These are phyloP conservation scores for Entomortierella chlamydospora DNA, from an alignment of 192 early-diverging fungal genomes.

Conservation along the genomic window DNA sequence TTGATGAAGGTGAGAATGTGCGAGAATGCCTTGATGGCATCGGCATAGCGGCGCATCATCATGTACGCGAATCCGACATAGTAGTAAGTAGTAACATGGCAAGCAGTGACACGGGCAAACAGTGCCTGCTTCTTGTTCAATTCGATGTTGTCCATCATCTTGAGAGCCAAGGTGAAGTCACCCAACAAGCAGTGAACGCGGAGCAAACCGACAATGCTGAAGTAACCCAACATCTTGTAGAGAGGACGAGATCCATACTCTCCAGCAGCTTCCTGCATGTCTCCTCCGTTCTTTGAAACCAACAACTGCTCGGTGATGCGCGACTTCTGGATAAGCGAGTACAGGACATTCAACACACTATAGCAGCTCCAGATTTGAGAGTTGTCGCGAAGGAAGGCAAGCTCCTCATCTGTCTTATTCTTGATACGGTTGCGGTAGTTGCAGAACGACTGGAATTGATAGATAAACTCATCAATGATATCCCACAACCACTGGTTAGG, in stretches of 20 bases:
- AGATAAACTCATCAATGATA: conserved; percentile 99
- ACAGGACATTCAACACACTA: conserved; percentile 95
- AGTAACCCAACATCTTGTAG: conserved; percentile 98
- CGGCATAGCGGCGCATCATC: conserved; percentile 98
- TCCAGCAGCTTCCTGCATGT: conserved; percentile 89
- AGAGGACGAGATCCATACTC: conserved; percentile 89
- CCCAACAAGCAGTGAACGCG: conserved; percentile 96
- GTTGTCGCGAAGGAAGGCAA: conserved; percentile 85
- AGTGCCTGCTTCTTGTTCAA: conserved; percentile 91
- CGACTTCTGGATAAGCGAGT: conserved; percentile 96
- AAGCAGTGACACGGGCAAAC: conserved; percentile 95
- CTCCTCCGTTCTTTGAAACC: conserved; percentile 89
- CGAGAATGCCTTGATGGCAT: conserved; percentile 93
- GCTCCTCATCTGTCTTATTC: conserved; percentile 85
- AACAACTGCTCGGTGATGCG: conserved; percentile 93
- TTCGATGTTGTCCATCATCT: conserved; percentile 97
- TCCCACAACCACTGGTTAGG: conserved; percentile 99
- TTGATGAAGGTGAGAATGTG: conserved; percentile 92
- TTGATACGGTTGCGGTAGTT: conserved; percentile 90
- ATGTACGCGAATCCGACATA: conserved; percentile 97
- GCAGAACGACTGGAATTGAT: conserved; percentile 98
- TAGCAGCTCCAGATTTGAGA: conserved; percentile 95
- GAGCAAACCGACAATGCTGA: conserved; percentile 90
- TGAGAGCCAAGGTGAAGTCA: conserved; percentile 95
- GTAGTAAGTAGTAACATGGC: conserved; percentile 97